Conservation (phyloP, 345 rosid genomes). For the Hypericum androsaemum region DNA sequence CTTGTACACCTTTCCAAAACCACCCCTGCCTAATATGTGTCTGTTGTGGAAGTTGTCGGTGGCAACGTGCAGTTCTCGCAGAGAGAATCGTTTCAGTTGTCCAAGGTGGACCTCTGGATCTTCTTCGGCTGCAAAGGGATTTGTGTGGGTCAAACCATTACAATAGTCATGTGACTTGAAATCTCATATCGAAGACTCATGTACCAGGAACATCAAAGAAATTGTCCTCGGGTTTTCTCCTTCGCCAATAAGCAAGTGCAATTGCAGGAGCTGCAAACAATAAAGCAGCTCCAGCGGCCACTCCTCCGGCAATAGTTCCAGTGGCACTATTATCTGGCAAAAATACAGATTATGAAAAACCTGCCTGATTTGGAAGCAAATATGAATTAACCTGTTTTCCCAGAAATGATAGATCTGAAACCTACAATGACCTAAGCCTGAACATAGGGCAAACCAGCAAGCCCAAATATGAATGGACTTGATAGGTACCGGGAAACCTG, state of each 20-base stretch:
- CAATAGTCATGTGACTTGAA: background rate
- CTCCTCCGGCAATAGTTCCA: constrained; percentile 94
- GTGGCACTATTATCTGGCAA: constrained; percentile 48
- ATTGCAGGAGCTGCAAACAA: constrained; percentile 89
- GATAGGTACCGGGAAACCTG: too few species aligned
- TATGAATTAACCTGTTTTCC: too few species aligned
- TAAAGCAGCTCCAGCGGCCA: constrained; percentile 94
- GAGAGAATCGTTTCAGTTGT: constrained; percentile 76
- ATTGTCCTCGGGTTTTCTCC: constrained; percentile 70
- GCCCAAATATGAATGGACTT: too few species aligned
- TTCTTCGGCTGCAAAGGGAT: constrained; percentile 69
- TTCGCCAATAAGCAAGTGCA: constrained; percentile 63
- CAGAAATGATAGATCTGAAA: too few species aligned
- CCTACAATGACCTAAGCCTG: too few species aligned
- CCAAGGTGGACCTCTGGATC: constrained; percentile 91
- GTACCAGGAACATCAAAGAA: constrained; percentile 95
- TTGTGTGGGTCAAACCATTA: constrained; percentile 8
- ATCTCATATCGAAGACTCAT: constrained; percentile 12
- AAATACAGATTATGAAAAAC: too few species aligned
- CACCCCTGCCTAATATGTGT: constrained; percentile 73
- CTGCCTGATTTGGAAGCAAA: too few species aligned
- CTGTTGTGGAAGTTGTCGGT: constrained; percentile 65
- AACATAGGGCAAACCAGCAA: too few species aligned
- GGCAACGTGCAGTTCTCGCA: constrained; percentile 82
- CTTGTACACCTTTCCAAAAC: constrained; percentile 86